Conservation (phyloP, 257 asterid genomes). For the Solanum rostratum region DNA sequence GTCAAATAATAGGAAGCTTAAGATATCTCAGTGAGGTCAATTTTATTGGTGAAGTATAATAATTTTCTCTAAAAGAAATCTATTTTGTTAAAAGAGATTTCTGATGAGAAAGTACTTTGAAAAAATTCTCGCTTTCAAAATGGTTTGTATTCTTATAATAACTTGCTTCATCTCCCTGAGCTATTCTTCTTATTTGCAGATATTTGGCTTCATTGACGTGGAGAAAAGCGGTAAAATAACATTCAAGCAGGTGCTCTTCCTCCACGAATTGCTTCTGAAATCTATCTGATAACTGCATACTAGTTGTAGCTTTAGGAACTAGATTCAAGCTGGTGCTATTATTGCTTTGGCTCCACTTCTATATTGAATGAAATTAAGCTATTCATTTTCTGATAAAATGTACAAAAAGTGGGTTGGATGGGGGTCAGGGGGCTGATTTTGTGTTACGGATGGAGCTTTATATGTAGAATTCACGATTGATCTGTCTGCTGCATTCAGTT, state of each 20-base stretch:
- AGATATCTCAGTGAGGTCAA: not conserved
- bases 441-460: not conserved
- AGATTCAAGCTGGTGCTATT: not conserved
- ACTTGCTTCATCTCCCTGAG: not conserved
- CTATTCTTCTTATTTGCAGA: constrained; percentile 28
- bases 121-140: too few species aligned
- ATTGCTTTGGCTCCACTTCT: not conserved
- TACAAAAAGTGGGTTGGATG: not conserved
- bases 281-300: not conserved
- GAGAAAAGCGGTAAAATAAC: constrained; percentile 65
- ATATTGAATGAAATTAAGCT: not conserved
- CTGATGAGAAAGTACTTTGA: not conserved
- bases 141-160: not conserved
- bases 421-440: not conserved
- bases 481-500: constrained; percentile 43
- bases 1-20: not conserved
- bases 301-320: not conserved
- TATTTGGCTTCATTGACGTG: constrained; percentile 66
- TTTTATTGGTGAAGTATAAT: not conserved
- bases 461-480: not conserved
- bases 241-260: constrained; percentile 63
- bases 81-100: not conserved
- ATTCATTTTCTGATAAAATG: not conserved
- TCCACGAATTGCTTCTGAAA: not conserved
- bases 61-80: not conserved